Conservation (phyloP, 1,284 basidiomycete genomes). For the Polyporus tsugae region DNA sequence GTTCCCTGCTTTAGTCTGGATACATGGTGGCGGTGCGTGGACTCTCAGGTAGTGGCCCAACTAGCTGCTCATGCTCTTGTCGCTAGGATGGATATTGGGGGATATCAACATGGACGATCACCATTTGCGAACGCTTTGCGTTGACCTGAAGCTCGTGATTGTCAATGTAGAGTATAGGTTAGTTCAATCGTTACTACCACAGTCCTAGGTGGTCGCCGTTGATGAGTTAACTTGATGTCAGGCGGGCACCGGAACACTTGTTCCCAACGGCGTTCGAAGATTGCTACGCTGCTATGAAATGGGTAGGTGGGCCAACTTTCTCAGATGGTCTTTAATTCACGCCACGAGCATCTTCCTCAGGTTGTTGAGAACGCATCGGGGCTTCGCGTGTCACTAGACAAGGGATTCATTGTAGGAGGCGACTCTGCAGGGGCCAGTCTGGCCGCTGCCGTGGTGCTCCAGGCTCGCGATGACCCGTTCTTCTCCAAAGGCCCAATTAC, state of each 20-base stretch:
- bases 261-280: conserved; percentile 33
- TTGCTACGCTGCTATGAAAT: conserved; percentile 33
- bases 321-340: no score
- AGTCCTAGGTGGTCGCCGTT: no score
- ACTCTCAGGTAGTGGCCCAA: no score
- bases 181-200: background rate
- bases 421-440: conserved; percentile 38
- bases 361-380: conserved; percentile 13
- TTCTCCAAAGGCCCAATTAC: conserved; percentile 27
- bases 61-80: background rate
- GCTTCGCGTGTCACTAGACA: conserved; percentile 21
- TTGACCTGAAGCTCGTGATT: conserved; percentile 31
- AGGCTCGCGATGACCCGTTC: conserved; percentile 35
- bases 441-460: conserved; percentile 32
- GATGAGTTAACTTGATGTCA: background rate
- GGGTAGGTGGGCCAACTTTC: conserved; percentile 24
- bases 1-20: background rate
- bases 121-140: conserved; percentile 29
- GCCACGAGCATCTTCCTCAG: conserved; percentile 4
- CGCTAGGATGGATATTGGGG: conserved; percentile 26
- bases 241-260: conserved; percentile 31
- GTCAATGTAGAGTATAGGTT: conserved; percentile 37
- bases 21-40: conserved; percentile 2
- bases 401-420: conserved; percentile 38
- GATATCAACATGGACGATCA: conserved; percentile 32